Base-by-base conservation (phyloP, 2,329 filamentous ascomycete genomes). In the Monascus ruber region DNA sequence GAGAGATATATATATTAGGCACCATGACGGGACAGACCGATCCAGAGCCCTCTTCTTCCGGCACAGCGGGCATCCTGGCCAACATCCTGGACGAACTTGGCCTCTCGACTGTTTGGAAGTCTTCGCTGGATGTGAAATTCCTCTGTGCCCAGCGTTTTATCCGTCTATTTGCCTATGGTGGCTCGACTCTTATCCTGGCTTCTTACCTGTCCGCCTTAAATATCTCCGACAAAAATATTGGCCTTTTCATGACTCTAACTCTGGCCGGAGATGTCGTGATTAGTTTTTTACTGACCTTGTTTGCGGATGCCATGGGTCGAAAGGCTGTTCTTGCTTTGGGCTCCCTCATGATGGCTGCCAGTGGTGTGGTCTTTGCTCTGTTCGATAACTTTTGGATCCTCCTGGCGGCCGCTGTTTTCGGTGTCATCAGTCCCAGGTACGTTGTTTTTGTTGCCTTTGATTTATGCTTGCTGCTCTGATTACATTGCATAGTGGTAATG, bases 121-220 rank as follows among this genome's bases (percentile, higher is more conserved):
- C 62, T 7, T 52, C 61, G 17, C 46, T 45, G 26, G 60, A 65
- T 38, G 55, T 60, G 35, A 64, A 65, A 40, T 46, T 64, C 5
- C 59, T 65, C 39, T 63, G 59, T 40, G 52, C 59, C 9, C 60
- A 64, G 47, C 60, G 62, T 4, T 65, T 65, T 45, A 54, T 65
- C 42, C 76, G 77, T 39, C 74, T 81, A 60, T 76, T 80, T 47
- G 76, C 77, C n/a, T 80, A 78, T 45, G 76, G 77, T 35, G 72
- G 73, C 39, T 72, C 70, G 17, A 72, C 76, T 0, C 65, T 81
- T 34, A 73, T 79, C 37, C 65, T 81, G 34, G 77, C 74, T 7
- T 71, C 77, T 10, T 80, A 79, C 52, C 71, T 81, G 37, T 69
- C 72, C 5, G 68, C 70, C 17, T 58, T 81, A 8, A 58, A 63